These are phyloP conservation scores for Rhizomucor miehei DNA, from an alignment of 371 early-diverging fungal genomes.

Conservation along the genomic window DNA sequence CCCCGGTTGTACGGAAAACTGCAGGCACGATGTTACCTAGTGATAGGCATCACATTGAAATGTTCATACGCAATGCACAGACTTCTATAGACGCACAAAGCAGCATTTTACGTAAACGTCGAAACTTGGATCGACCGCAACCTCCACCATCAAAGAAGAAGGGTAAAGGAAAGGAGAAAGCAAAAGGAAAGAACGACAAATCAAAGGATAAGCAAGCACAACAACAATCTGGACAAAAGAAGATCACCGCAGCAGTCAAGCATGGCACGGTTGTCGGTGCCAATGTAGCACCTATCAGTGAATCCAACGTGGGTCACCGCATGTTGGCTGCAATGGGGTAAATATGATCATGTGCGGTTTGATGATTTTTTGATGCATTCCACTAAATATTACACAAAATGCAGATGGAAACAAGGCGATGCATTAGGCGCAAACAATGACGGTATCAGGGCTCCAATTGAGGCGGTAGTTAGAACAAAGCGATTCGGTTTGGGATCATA, in stretches of 20 bases:
- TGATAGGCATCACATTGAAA: slow-evolving; percentile 47
- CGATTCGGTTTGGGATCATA: slow-evolving; percentile 74
- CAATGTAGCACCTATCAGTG: slow-evolving; percentile 59
- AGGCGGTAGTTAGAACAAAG: slow-evolving; percentile 75
- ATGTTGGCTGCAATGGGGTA: slow-evolving; percentile 83
- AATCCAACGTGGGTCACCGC: slow-evolving; percentile 73
- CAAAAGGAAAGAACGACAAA: slow-evolving; percentile 7
- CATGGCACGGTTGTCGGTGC: slow-evolving; percentile 72
- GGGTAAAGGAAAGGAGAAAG: slow-evolving; percentile 6
- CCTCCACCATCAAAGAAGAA: slow-evolving; percentile 8
- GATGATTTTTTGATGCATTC: not conserved
- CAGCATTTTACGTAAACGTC: slow-evolving; percentile 19
- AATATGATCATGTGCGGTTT: slow-evolving; percentile 9
- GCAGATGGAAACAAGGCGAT: slow-evolving; percentile 73
- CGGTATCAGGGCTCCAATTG: slow-evolving; percentile 84
- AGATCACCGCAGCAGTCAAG: not conserved
- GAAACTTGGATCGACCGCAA: slow-evolving; percentile 7
- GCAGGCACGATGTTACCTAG: slow-evolving; percentile 44
- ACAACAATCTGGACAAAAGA: not conserved
- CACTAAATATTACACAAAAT: slow-evolving; percentile 6
- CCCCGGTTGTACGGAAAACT: slow-evolving; percentile 43
- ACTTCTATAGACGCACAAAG: slow-evolving; percentile 26
- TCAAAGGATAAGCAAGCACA: not conserved
- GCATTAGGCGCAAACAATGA: slow-evolving; percentile 77
- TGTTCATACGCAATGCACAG: slow-evolving; percentile 35